Base-by-base conservation (phyloP, 768 basidiomycete genomes). In the Imleria badia region DNA sequence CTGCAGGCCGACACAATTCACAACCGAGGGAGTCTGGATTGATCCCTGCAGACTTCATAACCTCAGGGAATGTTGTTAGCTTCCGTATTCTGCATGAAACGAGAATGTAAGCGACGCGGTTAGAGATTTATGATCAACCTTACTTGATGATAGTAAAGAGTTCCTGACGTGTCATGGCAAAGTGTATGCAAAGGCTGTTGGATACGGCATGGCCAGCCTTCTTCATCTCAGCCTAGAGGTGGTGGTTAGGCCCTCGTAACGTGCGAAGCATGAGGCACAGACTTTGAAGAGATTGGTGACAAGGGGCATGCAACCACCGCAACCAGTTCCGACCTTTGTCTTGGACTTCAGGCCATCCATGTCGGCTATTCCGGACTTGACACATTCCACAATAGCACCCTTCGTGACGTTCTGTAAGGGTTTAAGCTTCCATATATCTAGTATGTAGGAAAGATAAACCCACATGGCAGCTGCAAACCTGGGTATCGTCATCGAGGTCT, bases 301-400 rank as follows among this genome's bases (percentile, higher is more conserved):
- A 39, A 88, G 72, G 5, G 87, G 87, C 52, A 86, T 71, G 62
- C 87, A 89, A 42, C 87, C 89, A 40, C 87, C 87, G 58, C 87
- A 90, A 2, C 87, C 87, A 1, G 83, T 82, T 5, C 86, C 86
- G 7, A 77, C 81, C 66, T 89, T 91, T 7, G 87, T 89, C 67
- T 82, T 81, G 29, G 68, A 59, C 67, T 88, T 89, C 59, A 89
- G 68, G 42, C 77, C 80, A 5, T 64, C 73, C n/a, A 89, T 62
- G 8, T 68, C 74, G 44, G 77, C 77, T 1, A 72, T 63, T 2
- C 84, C 86, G 0, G 73, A 72, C 60, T 76, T 74, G 52, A 87
- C 74, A 51, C 80, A 81, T 51, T 73, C 69, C 1, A 66, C 72
- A 22, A 89, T 78, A 12, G 68, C 75, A 11, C 81, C 82, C 67